Conservation (phyloP, 1,284 basidiomycete species). For the Marasmius fiardii region DNA sequence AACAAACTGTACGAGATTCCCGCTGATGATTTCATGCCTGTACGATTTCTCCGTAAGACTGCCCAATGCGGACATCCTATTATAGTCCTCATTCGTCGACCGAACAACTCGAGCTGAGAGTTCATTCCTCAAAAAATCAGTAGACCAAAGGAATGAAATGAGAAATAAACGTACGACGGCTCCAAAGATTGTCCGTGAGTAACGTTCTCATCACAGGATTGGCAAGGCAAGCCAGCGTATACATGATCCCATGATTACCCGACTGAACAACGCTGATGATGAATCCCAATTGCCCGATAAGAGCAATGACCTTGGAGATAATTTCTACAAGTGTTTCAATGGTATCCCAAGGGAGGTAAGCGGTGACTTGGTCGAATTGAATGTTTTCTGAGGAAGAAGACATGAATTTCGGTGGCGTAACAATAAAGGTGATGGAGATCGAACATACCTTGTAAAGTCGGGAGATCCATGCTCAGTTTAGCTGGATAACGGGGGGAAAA, state of each 20-base stretch:
- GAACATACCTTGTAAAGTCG: neutral
- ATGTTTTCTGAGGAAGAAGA: neutral
- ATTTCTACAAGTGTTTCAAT: neutral
- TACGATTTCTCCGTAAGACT: conserved; percentile 14
- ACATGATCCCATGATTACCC: conserved; percentile 13
- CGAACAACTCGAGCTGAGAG: conserved; percentile 13
- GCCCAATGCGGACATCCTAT: conserved; percentile 13
- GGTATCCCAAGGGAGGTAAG: neutral
- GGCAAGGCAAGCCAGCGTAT: conserved; percentile 12
- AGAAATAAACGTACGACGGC: conserved; percentile 1
- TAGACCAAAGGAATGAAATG: neutral
- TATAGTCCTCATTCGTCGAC: conserved; percentile 13
- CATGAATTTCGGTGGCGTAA: neutral
- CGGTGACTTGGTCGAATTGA: neutral
- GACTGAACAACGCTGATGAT: conserved; percentile 12
- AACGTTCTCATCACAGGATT: conserved; percentile 9
- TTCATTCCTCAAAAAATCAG: neutral
- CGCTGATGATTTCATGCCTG: conserved; percentile 17
- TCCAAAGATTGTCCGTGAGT: neutral
- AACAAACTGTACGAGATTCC: conserved; percentile 16
- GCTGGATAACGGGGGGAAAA: neutral
- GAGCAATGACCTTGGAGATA: neutral
- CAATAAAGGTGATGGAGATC: neutral
- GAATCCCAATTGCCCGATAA: conserved; percentile 11
- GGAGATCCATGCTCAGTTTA: conserved; percentile 1